Base-by-base conservation (phyloP, 176 grass and related monocot species). In the Otatea glauca region DNA sequence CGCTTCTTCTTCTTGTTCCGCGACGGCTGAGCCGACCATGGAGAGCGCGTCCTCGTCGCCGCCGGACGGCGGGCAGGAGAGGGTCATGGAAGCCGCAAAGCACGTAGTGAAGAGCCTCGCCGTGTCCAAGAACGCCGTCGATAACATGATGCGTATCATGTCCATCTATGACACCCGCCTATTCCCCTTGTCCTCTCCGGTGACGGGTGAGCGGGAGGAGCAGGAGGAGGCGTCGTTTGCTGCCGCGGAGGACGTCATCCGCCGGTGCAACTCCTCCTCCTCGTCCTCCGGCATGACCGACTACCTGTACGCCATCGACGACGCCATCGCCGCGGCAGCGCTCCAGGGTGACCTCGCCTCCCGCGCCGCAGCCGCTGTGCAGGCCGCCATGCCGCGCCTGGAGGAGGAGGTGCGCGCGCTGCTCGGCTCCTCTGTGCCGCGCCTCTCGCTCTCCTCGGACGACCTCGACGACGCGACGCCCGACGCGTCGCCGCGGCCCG, bases 61-160 rank as follows among this genome's bases (percentile, higher is more conserved):
- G 68, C 37, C 74, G 49, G 85, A 81, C 37, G 87, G 37, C 16
- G 87, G 71, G 47, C 79, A 80, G 20, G 94, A 90, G 42, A 90
- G 89, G 50, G 91, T 92, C 62, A 91, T 89, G 53, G 82, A 88
- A 14, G 90, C 91, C 2, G 89, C 87, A 7, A 86, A 88, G 65
- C 89, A 90, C 59, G 90, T 85, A 69, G 79, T 93, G 7, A 84
- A 81, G 78, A 92, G 82, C 59, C 75, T 97, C 35, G 96, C 89
- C 14, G 84, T 92, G 50, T 92, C 96, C 25, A 91, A 94, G 64
- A 91, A 94, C 92, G 92, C 95, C 17, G 92, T 92, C 44, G 88
- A 94, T n/a, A 93, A 98, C 85, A 94, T 98, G 93, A 92, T 96
- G 43, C 85, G 81, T 78, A 92, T 91, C 74, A 25, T 99, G 32